These are phyloP conservation scores for Suillus ampliporus DNA, from an alignment of 768 basidiomycete species.

Conservation along the genomic window DNA sequence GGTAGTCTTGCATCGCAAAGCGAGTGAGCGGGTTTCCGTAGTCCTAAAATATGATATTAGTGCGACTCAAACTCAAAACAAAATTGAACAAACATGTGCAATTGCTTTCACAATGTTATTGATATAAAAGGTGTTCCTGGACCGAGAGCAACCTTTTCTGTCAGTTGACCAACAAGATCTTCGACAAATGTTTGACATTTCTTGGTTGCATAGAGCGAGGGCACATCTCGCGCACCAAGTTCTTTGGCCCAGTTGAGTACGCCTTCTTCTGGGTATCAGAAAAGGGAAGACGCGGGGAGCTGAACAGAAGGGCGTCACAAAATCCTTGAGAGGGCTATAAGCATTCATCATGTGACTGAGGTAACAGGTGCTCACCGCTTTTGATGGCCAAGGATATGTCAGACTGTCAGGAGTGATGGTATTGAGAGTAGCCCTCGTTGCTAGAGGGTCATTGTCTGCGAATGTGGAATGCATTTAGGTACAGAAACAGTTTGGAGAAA, in stretches of 20 bases:
- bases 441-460: background rate
- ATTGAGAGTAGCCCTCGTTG: background rate
- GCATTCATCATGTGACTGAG: background rate
- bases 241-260: constrained; percentile 31
- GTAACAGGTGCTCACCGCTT: background rate
- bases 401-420: background rate
- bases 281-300: constrained; percentile 32
- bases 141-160: constrained; percentile 18
- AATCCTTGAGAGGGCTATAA: constrained; percentile 4
- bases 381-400: background rate
- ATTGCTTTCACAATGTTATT: constrained; percentile 26
- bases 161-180: background rate
- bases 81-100: constrained; percentile 15
- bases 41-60: constrained; percentile 3
- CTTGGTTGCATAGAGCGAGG: constrained; percentile 24
- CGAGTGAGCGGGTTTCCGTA: constrained; percentile 3
- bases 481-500: background rate
- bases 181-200: background rate
- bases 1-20: constrained; percentile 19
- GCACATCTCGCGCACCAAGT: constrained; percentile 32
- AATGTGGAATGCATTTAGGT: background rate
- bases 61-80: background rate
- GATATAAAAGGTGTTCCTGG: constrained; percentile 31
- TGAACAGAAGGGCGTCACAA: constrained; percentile 35
- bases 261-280: constrained; percentile 35